phyloP scores from a whole-genome alignment of 345 rosid genomes.

The Salix arbutifolia region DNA sequence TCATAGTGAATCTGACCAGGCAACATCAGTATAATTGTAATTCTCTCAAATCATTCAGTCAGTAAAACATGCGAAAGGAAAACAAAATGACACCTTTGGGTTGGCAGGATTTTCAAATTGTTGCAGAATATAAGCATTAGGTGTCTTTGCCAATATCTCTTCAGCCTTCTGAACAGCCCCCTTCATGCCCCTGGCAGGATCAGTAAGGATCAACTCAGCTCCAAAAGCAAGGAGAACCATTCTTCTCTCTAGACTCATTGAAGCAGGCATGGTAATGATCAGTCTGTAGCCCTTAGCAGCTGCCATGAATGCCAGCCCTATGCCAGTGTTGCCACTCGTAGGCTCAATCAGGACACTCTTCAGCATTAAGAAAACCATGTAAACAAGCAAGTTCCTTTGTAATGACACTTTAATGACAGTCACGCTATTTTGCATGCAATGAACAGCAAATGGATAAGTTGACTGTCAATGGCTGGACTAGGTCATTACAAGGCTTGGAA shows the following conservation, averaged over 20 bases:
- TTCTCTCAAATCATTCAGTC: slow-evolving; percentile 2
- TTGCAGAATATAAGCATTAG: slow-evolving; percentile 57
- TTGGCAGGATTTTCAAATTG: slow-evolving; percentile 71
- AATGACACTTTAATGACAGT: background rate
- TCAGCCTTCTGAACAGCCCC: slow-evolving; percentile 72
- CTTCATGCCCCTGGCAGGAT: slow-evolving; percentile 63
- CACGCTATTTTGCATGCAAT: background rate
- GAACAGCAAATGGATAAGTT: background rate
- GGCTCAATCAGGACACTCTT: slow-evolving; percentile 75
- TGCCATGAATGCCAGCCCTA: slow-evolving; percentile 72
- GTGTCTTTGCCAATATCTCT: slow-evolving; percentile 54
- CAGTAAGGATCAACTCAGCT: slow-evolving; percentile 70
- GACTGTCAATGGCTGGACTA: background rate
- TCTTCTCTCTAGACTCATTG: slow-evolving; percentile 85
- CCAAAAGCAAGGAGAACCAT: slow-evolving; percentile 74
- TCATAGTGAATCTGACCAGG: slow-evolving; percentile 53
- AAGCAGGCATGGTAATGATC: slow-evolving; percentile 72
- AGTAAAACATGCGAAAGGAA: background rate
- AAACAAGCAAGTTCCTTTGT: slow-evolving; percentile 6
- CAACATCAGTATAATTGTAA: background rate
- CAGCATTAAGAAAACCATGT: slow-evolving; percentile 11
- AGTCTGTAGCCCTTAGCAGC: slow-evolving; percentile 72
- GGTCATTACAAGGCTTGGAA: background rate
- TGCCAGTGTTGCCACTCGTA: slow-evolving; percentile 68
- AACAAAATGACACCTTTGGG: slow-evolving; percentile 52